These are phyloP conservation scores for Mucor indicus DNA, from an alignment of 371 early-diverging fungal genomes.

Conservation along the genomic window DNA sequence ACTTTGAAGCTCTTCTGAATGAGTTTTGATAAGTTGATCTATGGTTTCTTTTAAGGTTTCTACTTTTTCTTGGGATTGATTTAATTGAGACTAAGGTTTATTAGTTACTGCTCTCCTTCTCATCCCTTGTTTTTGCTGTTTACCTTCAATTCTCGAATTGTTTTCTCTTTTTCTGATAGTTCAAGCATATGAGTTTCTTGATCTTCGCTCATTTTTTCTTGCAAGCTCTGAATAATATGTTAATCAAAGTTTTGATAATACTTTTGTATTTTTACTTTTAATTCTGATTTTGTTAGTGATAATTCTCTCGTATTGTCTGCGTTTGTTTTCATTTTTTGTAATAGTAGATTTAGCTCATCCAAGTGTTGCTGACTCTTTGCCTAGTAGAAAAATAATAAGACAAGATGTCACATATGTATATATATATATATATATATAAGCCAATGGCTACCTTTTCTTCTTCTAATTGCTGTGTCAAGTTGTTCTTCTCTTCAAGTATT, in stretches of 20 bases:
- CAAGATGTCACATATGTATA: no score
- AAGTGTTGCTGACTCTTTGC: neutral
- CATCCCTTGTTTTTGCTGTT: neutral
- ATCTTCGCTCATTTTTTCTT: no score
- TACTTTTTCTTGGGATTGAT: slow-evolving; percentile 1
- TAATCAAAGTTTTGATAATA: no score
- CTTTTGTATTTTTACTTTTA: no score
- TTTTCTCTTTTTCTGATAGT: neutral
- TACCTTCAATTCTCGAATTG: neutral
- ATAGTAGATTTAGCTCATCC: slow-evolving; percentile 2
- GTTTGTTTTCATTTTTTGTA: slow-evolving; percentile 1
- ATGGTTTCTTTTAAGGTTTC: slow-evolving; percentile 5
- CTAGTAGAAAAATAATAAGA: neutral
- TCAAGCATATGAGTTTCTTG: neutral
- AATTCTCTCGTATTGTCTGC: slow-evolving; percentile 8
- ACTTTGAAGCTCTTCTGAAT: no score
- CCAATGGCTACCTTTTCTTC: slow-evolving; percentile 19
- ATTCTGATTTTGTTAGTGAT: slow-evolving; percentile 1
- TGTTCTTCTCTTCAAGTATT: slow-evolving; percentile 37
- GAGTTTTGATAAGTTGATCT: slow-evolving; percentile 8
- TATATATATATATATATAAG: no score
- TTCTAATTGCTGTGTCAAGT: slow-evolving; percentile 24
- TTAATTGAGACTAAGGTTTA: neutral
- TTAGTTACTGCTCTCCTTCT: neutral
- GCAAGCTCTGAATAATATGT: no score